Base-by-base conservation (phyloP, 352 stramenopile genomes). In the Elongisporangium senticosum region DNA sequence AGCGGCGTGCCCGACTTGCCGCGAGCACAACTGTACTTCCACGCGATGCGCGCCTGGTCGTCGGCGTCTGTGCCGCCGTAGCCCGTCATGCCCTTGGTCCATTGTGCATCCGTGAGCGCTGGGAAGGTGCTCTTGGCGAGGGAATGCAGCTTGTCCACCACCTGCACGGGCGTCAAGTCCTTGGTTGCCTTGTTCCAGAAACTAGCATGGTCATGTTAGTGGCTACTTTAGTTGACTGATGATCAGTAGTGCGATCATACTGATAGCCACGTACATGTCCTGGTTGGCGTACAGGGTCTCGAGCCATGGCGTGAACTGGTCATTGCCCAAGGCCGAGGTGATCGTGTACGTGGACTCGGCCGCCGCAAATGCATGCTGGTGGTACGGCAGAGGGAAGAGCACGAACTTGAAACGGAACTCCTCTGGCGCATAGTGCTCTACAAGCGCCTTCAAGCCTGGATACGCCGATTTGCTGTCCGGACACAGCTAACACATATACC, bases 121-220 rank as follows among this genome's bases (percentile, higher is more conserved):
- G 84, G 70, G 51, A 92, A 90, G 19, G 84, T 90, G 59, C 75
- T 67, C 55, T 90, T 71, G 49, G 84, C 84, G 15, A 93, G 56
- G 20, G 55, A 49, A 28, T 71, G 79, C 22, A 91, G 75, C 56
- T 89, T 78, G 13, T 74, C 67, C 14, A 68, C 69, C 54, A 91
- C 81, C 71, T 92, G 59, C n/a, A 90, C 64, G 7, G 83, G 71
- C 23, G 69, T 84, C 51, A 89, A 53, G 43, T 91, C 83, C 60
- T 93, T 88, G n/a, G 84, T 93, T 22, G 59, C 57, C 61, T 89
- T 88, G 75, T 94, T 90, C 76, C 75, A 91, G 57, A 80, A 91
- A 8, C 80, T 89, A 37, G 19, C 26, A 56, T 19, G 15, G n/a
- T 8, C 24, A 62, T 33, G 19, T 14, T 10, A 17, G 14, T 17